Base-by-base conservation (phyloP, 192 early-diverging fungal species). In the Tieghemiomyces parasiticus region DNA sequence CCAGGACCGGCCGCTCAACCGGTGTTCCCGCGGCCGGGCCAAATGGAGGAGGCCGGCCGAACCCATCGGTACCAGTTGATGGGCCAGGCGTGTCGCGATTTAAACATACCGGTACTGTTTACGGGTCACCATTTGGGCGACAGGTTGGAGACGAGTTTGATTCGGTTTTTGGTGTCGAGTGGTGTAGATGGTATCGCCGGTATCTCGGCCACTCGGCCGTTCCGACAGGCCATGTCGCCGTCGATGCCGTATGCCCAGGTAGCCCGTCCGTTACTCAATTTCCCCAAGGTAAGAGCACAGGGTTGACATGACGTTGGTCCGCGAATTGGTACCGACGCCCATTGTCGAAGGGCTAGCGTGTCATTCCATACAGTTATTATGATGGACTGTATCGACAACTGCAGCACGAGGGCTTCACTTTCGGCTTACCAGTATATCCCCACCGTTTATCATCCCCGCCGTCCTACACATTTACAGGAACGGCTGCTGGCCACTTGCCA, bases 41-140 rank as follows among this genome's bases (percentile, higher is more conserved):
- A 34, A 28, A 56, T 56, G 54, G 54, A 56, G 33, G 54, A 56
- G 24, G 54, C 20, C 13, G 54, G 54, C 30, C 54, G 54, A 20
- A 14, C 20, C 24, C 31, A 56, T 16, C 54, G 54, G 31, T 56
- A 56, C 31, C 54, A 24, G 54, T 31, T 56, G 6, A 28, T 56
- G 34, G 54, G 24, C 34, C 54, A 33, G 54, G 54, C 54, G 13
- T 56, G 54, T 24, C 19, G 20, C 9, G 33, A 31, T 1, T 31
- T 33, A 16, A 0, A 19, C 1, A 16, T 56, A 16, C 34, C 28
- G 32, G 30, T 34, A 14, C 24, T 56, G 34, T 56, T 56, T 29
- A 56, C 54, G 2, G 54, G 54, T 10, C 54, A 56, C 31, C 54
- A 56, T 29, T 29, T 31, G 4, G 33, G 33, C 19, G 54, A 56